Conservation (phyloP, 1,284 basidiomycete genomes). For the Amylostereum chailletii region DNA sequence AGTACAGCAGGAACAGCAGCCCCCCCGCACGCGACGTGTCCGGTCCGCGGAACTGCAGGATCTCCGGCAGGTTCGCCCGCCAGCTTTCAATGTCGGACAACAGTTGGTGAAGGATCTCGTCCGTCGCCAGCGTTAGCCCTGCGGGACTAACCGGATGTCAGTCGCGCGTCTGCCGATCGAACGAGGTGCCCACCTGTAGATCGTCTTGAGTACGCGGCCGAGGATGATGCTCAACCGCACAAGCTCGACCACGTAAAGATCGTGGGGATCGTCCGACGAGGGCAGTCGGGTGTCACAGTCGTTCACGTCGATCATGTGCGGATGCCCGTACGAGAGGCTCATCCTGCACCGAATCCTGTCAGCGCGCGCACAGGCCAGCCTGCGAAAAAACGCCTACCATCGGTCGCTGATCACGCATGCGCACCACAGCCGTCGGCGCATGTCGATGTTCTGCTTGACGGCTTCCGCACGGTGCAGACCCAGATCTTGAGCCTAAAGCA, state of each 20-base stretch:
- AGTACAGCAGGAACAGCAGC: constrained; percentile 76
- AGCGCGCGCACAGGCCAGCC: background rate
- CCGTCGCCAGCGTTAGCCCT: constrained; percentile 75
- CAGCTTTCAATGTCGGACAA: constrained; percentile 73
- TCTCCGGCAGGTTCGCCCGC: constrained; percentile 67
- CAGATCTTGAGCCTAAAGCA: constrained; percentile 79
- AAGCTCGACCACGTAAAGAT: constrained; percentile 78
- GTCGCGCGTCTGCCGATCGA: background rate
- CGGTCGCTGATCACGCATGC: constrained; percentile 86
- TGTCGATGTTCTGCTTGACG: constrained; percentile 71
- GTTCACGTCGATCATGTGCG: constrained; percentile 86
- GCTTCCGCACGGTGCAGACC: constrained; percentile 84
- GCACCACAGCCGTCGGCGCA: constrained; percentile 83
- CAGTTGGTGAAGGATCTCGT: constrained; percentile 64
- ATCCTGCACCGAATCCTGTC: constrained; percentile 36
- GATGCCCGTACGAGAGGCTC: constrained; percentile 75
- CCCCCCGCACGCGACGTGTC: constrained; percentile 48
- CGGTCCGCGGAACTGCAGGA: constrained; percentile 65
- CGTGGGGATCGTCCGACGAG: constrained; percentile 63
- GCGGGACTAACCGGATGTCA: constrained; percentile 51
- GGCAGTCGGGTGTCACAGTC: constrained; percentile 91
- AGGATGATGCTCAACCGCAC: constrained; percentile 82
- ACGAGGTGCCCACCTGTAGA: constrained; percentile 59
- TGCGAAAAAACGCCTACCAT: constrained; percentile 47
- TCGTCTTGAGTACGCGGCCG: constrained; percentile 83